Evolutionary conservation across 2,329 filamentous ascomycete genomes (phyloP), one percentile per base, ranked within the genome.

Genomic region (Fusarium camptoceras): DNA sequence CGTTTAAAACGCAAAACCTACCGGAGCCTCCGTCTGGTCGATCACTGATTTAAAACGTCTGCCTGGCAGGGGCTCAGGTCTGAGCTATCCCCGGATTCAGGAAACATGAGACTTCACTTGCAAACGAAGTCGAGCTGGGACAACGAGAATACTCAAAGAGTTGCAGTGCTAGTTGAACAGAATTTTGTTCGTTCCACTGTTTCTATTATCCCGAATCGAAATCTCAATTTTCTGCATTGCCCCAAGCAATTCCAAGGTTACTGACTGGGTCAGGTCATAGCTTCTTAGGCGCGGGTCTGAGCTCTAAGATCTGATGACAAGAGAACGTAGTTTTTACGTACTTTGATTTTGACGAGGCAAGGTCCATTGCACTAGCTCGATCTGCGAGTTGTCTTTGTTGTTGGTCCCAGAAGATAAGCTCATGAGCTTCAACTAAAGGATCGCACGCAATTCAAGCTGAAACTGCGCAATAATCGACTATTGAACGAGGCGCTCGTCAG

Each of bases 191-290:
- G 8, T 34, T 50, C 16, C 30, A 50, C n/a, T 39, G 31, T 20
- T 41, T 20, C 9, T 9, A 41, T 4, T 7, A 15, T 25, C 49
- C 31, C 31, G 18, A 24, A 27, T 41, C 20, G 15, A 15, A 51
- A 34, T 25, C 15, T 37, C 31, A 27, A 24, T 51, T 51, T 51
- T 51, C 49, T 9, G 3, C 14, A 18, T 12, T 25, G 24, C 18
- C 49, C 24, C 24, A 55, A 34, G 50, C 25, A 50, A 55, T 65
- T 48, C 30, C 24, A 37, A 41, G 27, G 37, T 18, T 22, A 37
- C 27, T 61, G 62, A 72, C 73, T 66, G 72, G 62, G 30, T 62
- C 66, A 60, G 70, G 37, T 66, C 71, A 59, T 66, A 28, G 49
- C 67, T 53, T 49, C 22, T 56, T 34, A 48, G 44, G 30, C 47